Conservation (phyloP, 495 filamentous ascomycete genomes). For the Symbiotaphrina buchneri region DNA sequence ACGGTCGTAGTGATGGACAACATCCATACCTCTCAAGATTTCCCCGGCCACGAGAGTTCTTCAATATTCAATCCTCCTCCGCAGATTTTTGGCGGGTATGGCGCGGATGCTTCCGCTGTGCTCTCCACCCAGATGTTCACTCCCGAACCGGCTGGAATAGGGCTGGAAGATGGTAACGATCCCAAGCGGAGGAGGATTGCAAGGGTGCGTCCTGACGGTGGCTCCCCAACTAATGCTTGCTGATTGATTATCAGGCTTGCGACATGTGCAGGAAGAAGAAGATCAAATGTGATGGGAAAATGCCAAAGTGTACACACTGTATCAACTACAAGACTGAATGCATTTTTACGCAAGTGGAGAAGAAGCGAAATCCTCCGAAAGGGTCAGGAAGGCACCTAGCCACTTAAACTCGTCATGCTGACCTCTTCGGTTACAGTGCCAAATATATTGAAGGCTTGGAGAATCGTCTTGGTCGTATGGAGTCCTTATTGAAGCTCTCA, state of each 20-base stretch:
- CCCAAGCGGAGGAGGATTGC: conserved; percentile 87
- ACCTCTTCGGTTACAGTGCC: conserved; percentile 27
- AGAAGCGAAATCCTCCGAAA: conserved; percentile 95
- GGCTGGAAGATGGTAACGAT: conserved; percentile 40
- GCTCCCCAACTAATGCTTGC: conserved; percentile 8
- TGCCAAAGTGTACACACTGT: conserved; percentile 88
- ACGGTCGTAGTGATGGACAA: background rate
- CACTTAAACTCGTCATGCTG: background rate
- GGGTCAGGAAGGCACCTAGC: conserved; percentile 60
- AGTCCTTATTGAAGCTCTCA: conserved; percentile 66
- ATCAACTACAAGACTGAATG: conserved; percentile 97
- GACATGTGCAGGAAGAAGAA: conserved; percentile 99
- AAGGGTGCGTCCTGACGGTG: conserved; percentile 18
- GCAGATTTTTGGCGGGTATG: conserved; percentile 4
- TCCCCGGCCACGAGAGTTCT: background rate
- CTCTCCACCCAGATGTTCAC: conserved; percentile 3
- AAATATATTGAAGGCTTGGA: conserved; percentile 98
- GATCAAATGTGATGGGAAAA: conserved; percentile 96
- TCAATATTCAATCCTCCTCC: conserved; percentile 2
- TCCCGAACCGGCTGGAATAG: background rate
- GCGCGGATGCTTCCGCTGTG: conserved; percentile 3
- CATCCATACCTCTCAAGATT: background rate
- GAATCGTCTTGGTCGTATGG: conserved; percentile 86
- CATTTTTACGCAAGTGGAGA: conserved; percentile 93
- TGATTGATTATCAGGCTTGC: conserved; percentile 41